Evolutionary conservation across 179 eudicot genomes (phyloP).

Genomic region (Heliamphora ciliata): DNA sequence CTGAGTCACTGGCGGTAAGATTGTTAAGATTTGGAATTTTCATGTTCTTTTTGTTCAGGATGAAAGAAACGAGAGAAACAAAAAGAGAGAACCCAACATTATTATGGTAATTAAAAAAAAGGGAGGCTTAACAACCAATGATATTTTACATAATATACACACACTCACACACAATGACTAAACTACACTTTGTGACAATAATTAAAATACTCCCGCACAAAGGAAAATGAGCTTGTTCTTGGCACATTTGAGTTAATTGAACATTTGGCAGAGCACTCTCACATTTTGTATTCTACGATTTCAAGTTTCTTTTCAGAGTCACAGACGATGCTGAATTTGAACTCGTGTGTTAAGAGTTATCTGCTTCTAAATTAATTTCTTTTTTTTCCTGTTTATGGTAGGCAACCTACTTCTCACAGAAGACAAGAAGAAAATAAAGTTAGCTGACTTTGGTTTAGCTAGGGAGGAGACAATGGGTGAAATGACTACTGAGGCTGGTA

Average conservation of each 20-base stretch:
- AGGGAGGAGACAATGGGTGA: constrained; percentile 36
- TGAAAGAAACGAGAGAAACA: too few species aligned
- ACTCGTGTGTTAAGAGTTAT: background rate
- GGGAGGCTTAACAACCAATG: too few species aligned
- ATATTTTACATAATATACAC: too few species aligned
- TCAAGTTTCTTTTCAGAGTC: background rate
- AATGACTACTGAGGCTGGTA: constrained; percentile 44
- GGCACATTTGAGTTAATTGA: background rate
- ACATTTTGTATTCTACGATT: background rate
- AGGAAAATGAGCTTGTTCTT: background rate
- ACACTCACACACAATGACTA: too few species aligned
- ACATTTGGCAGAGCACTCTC: background rate
- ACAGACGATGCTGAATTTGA: background rate
- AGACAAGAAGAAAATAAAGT: constrained; percentile 30
- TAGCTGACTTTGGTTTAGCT: constrained; percentile 48
- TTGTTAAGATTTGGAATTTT: background rate
- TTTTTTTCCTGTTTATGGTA: constrained; percentile 10
- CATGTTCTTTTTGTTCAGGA: background rate
- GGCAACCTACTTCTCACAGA: constrained; percentile 41
- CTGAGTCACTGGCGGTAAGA: background rate
- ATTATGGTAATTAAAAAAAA: too few species aligned
- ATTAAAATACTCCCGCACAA: too few species aligned
- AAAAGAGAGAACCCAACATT: too few species aligned
- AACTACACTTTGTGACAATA: too few species aligned
- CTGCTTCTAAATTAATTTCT: background rate